Evolutionary conservation across 2,329 filamentous ascomycete species (phyloP), one percentile per base, ranked within the genome.

Genomic region (Grosmannia huntii): DNA sequence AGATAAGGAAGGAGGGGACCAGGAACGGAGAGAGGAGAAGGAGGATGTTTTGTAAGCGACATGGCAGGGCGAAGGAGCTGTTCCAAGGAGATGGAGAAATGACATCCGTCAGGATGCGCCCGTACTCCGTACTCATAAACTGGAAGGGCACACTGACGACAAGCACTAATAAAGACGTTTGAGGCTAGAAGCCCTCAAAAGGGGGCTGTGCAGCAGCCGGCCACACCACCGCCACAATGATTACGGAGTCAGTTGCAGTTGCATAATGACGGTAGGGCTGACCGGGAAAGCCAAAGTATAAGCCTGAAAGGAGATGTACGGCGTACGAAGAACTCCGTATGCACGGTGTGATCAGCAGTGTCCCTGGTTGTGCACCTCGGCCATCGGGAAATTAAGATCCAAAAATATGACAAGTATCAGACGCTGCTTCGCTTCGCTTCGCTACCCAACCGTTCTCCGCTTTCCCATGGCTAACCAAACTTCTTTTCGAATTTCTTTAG

Each of bases 401-500:
- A 33, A 33, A 33, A 33, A 44, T 44, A 44, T 7, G 28, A 28
- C 31, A 33, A 33, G 31, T 33, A 10, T 33, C 31, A 33, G 31
- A 33, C 31, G 31, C 36, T 14, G 36, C 36, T 14, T 14, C n/a
- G 19, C 25, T 10, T 49, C 21, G 46, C 21, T 25, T 49, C n/a
- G 12, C 21, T 49, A 11, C 2, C 12, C 23, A 9, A 21, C 11
- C n/a, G 3, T 49, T 27, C 46, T n/a, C 41, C 16, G 19, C n/a
- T 19, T 7, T 25, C 33, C n/a, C 2, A 12, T 6, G 0, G 31
- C 46, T 59, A 83, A 0, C 76, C 78, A 71, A 86, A 84, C 68
- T 83, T 87, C 81, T 88, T 89, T 73, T 90, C 87, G 70, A 90
- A 78, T 72, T 85, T 89, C 78, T 86, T 89, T 63, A 90, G 70